phyloP scores from a whole-genome alignment of 192 early-diverging fungal species.

The Diversispora eburnea region DNA sequence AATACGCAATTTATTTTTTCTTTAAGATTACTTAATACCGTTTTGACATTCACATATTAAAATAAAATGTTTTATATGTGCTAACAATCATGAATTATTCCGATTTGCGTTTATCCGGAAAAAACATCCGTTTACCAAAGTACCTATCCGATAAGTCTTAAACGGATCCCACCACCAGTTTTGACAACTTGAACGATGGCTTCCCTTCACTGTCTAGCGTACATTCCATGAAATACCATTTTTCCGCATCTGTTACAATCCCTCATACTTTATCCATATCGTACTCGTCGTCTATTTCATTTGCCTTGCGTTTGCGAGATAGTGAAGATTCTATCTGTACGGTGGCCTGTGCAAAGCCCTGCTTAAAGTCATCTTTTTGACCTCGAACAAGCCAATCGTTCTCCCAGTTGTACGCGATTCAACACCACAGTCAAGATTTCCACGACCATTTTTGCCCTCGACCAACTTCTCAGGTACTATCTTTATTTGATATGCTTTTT shows the following conservation, averaged over 20 bases:
- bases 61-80: too few relatives aligned
- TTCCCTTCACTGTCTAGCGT: slow-evolving; percentile 10
- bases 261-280: slow-evolving; percentile 6
- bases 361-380: slow-evolving; percentile 17
- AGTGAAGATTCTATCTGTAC: slow-evolving; percentile 15
- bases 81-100: too few relatives aligned
- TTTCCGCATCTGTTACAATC: slow-evolving; percentile 14
- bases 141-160: too few relatives aligned
- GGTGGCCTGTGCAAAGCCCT: slow-evolving; percentile 10
- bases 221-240: slow-evolving; percentile 18
- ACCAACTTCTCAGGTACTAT: slow-evolving; percentile 15
- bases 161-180: too few relatives aligned
- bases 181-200: slow-evolving; percentile 9
- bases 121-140: too few relatives aligned
- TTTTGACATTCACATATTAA: too few relatives aligned
- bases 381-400: not conserved
- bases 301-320: slow-evolving; percentile 4
- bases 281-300: slow-evolving; percentile 9
- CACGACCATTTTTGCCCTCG: not conserved
- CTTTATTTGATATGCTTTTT: slow-evolving; percentile 16
- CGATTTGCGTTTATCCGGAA: too few relatives aligned
- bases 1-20: too few relatives aligned
- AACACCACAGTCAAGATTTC: slow-evolving; percentile 13
- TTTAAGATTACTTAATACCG: too few relatives aligned
- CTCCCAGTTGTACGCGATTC: slow-evolving; percentile 16